Evolutionary conservation across 495 filamentous ascomycete genomes (phyloP).

Genomic region (Clohesyomyces aquaticus): DNA sequence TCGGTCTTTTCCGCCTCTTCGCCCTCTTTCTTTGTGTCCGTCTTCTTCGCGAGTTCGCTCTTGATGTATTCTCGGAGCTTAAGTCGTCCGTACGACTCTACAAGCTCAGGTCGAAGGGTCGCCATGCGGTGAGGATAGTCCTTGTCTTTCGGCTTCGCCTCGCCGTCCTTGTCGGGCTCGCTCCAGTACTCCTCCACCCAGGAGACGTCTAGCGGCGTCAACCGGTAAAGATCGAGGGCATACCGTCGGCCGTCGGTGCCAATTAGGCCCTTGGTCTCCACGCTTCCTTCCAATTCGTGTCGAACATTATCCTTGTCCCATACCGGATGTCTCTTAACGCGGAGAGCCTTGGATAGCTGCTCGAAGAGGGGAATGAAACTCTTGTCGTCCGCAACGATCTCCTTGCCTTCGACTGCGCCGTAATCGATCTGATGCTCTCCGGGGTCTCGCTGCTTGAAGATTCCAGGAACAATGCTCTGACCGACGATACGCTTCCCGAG

Average conservation of each 20-base stretch:
- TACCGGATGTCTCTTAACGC: conserved; percentile 91
- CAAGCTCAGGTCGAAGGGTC: conserved; percentile 82
- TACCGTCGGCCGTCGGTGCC: conserved; percentile 98
- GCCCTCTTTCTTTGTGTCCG: conserved; percentile 30
- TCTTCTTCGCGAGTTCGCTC: conserved; percentile 60
- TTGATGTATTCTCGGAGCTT: conserved; percentile 88
- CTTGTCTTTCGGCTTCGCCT: conserved; percentile 45
- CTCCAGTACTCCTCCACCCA: conserved; percentile 80
- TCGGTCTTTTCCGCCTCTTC: conserved; percentile 19
- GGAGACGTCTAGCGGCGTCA: conserved; percentile 85
- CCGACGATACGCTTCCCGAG: conserved; percentile 95
- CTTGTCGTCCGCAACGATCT: conserved; percentile 87
- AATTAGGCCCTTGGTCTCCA: conserved; percentile 96
- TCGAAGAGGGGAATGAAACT: conserved; percentile 83
- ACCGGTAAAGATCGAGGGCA: conserved; percentile 92
- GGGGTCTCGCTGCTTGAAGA: conserved; percentile 97
- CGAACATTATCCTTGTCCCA: conserved; percentile 96
- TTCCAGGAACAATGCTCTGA: conserved; percentile 97
- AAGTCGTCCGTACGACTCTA: conserved; percentile 78
- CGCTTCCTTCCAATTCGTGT: conserved; percentile 90
- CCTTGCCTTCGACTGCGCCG: conserved; percentile 96
- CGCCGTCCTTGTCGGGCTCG: conserved; percentile 44
- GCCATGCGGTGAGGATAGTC: conserved; percentile 94
- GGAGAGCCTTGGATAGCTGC: conserved; percentile 83
- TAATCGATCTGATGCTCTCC: conserved; percentile 99